Evolutionary conservation across 164 flowering plant species (phyloP), one percentile per base, ranked within the genome.

Genomic region (Tetracentron sinense): DNA sequence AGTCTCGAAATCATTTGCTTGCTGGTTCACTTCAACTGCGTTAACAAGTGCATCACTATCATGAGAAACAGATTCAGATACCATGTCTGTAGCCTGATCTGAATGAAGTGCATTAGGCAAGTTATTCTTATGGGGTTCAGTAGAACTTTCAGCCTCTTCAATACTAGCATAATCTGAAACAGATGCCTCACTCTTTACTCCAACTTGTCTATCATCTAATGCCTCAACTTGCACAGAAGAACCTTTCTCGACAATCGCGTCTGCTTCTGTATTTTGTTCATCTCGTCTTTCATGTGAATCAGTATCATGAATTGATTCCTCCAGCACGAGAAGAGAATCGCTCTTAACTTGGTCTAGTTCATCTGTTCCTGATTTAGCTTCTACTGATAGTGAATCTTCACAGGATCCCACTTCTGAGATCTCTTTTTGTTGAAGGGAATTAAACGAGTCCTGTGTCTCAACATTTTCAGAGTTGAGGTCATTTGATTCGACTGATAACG

Each of bases 31-130:
- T 72, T 80, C 85, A 60, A 58, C 61, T 52, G 60, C 22, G 58
- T 72, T 58, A 72, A 57, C 54, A 51, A 21, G 61, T 44, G 60
- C 42, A 62, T 69, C 79, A 73, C 27, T 61, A 59, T 77, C 85
- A 49, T 42, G 67, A 62, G 76, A 54, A 67, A 61, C 75, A 46
- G 67, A 58, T 33, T 74, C 75, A 63, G 77, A 60, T 56, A 73
- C 76, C 53, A 53, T 46, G 19, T 67, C 70, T 6, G 66, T 35
- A 48, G 62, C 62, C 63, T 65, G 78, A 62, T 73, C 70, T 38
- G 69, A 58, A 33, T 65, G 66, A 61, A 52, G 62, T 20, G 48
- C 67, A 61, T 21, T 47, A 16, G 75, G 66, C 11, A 64, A 38
- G 33, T 48, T 56, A 25, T 62, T 57, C 22, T 20, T 27, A 16